Evolutionary conservation across 2,329 filamentous ascomycete genomes (phyloP).

Genomic region (Nigrograna mackinnonii): DNA sequence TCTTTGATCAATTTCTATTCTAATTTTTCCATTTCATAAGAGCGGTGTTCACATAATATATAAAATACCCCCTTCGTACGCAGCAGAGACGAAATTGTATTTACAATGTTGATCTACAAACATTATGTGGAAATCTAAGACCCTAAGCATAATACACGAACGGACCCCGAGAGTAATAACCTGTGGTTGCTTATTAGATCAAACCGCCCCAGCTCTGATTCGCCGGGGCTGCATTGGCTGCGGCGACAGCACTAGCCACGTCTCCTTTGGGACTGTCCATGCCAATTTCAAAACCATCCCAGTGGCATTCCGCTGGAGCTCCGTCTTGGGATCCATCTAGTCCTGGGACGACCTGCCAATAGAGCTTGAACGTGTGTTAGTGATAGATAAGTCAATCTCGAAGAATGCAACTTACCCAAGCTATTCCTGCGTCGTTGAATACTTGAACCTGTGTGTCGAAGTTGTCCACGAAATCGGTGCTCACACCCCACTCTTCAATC

Average conservation of each 20-base stretch:
- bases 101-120: too few species aligned
- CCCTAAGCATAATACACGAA: too few species aligned
- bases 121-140: too few species aligned
- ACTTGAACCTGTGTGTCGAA: conserved; percentile 12
- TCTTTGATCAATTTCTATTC: too few species aligned
- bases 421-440: conserved; percentile 13
- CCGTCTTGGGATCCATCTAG: conserved; percentile 4
- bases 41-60: too few species aligned
- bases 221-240: conserved; percentile 6
- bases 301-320: conserved; percentile 5
- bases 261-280: conserved; percentile 9
- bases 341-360: conserved; percentile 13
- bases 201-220: conserved; percentile 10
- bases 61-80: too few species aligned
- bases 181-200: too few species aligned
- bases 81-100: too few species aligned
- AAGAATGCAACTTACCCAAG: conserved; percentile 7
- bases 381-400: neutral
- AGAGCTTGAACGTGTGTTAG: conserved; percentile 4
- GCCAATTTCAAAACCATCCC: conserved; percentile 12
- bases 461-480: conserved; percentile 3
- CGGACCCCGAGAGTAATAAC: too few species aligned
- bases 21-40: too few species aligned
- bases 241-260: conserved; percentile 5
- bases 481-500: conserved; percentile 17